Conservation (phyloP, 2,329 filamentous ascomycete species). For the Claviceps maximensis region DNA sequence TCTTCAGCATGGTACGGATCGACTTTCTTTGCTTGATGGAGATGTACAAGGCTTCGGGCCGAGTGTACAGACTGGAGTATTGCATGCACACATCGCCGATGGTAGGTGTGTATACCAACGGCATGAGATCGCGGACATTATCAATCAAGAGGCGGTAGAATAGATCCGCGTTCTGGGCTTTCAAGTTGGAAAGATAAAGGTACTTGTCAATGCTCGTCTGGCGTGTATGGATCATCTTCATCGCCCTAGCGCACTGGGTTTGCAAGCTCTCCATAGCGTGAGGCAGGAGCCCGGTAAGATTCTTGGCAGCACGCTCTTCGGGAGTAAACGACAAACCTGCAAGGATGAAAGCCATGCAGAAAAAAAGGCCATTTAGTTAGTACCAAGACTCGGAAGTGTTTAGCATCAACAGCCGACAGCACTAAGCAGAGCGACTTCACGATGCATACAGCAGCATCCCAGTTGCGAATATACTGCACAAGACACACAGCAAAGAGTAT, state of each 20-base stretch:
- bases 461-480: constrained; percentile 1
- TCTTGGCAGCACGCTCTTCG: constrained; percentile 49
- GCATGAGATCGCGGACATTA: constrained; percentile 66
- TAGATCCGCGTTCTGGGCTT: constrained; percentile 63
- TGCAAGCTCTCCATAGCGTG: constrained; percentile 48
- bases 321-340: constrained; percentile 51
- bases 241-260: constrained; percentile 50
- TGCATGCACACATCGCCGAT: constrained; percentile 93
- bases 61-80: constrained; percentile 92
- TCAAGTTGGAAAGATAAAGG: constrained; percentile 64
- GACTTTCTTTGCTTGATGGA: constrained; percentile 90
- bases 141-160: constrained; percentile 74
- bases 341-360: background rate
- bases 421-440: background rate
- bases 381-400: background rate
- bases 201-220: constrained; percentile 67
- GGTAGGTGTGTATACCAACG: constrained; percentile 75
- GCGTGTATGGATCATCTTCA: constrained; percentile 61
- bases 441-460: background rate
- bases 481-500: background rate
- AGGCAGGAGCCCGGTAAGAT: constrained; percentile 52
- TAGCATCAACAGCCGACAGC: background rate
- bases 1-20: constrained; percentile 74
- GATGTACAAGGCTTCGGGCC: constrained; percentile 90
- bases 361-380: background rate